phyloP scores from a whole-genome alignment of 352 stramenopile species.

The Globisporangium paddicum region DNA sequence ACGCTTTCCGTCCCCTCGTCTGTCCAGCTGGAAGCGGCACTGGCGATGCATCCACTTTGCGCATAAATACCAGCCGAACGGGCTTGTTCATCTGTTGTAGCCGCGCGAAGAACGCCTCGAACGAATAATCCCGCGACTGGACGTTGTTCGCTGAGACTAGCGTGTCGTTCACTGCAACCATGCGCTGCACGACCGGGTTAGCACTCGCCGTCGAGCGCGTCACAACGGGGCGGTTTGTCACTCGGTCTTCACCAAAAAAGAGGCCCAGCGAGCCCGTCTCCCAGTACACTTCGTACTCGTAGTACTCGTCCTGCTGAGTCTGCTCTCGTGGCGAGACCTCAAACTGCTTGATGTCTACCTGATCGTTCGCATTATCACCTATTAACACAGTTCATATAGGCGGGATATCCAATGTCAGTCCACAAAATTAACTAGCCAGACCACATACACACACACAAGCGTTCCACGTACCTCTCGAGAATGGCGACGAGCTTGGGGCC shows the following conservation, averaged over 20 bases:
- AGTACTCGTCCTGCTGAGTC: slow-evolving; percentile 19
- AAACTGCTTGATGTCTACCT: slow-evolving; percentile 19
- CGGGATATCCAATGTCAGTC: background rate
- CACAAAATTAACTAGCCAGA: background rate
- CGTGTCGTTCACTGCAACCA: slow-evolving; percentile 72
- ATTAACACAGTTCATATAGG: background rate
- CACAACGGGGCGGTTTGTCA: slow-evolving; percentile 69
- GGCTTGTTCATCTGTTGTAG: slow-evolving; percentile 86
- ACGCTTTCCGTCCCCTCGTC: slow-evolving; percentile 23
- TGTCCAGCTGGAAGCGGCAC: background rate
- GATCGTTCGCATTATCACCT: background rate
- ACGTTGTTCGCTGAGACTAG: slow-evolving; percentile 77
- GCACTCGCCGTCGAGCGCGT: slow-evolving; percentile 64
- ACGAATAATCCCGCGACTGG: slow-evolving; percentile 61
- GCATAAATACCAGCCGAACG: slow-evolving; percentile 64
- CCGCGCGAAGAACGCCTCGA: slow-evolving; percentile 76
- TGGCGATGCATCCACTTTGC: slow-evolving; percentile 16
- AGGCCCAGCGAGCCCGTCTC: slow-evolving; percentile 74
- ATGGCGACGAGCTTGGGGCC: background rate
- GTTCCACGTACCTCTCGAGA: background rate
- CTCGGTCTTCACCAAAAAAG: slow-evolving; percentile 77
- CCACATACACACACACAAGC: background rate
- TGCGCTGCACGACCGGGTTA: slow-evolving; percentile 62
- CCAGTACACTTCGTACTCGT: slow-evolving; percentile 77
- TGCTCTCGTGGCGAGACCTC: slow-evolving; percentile 31